Conservation (phyloP, 768 basidiomycete species). For the Chalciporus piperatus region DNA sequence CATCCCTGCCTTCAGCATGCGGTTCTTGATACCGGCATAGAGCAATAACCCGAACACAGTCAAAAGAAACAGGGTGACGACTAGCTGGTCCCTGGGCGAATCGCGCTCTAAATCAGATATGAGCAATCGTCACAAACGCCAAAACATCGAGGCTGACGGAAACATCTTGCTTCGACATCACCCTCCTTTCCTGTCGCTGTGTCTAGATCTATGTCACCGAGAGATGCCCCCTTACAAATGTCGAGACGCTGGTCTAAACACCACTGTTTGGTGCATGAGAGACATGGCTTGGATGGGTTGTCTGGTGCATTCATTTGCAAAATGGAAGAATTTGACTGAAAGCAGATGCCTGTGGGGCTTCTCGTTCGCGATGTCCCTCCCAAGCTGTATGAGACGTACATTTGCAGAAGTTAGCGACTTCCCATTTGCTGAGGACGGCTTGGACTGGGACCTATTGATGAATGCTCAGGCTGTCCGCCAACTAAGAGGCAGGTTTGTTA, state of each 20-base stretch:
- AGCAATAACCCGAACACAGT: constrained; percentile 84
- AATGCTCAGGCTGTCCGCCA: constrained; percentile 9
- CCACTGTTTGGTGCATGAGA: constrained; percentile 94
- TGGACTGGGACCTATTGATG: constrained; percentile 36
- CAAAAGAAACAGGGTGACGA: constrained; percentile 87
- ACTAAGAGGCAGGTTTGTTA: constrained; percentile 10
- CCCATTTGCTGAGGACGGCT: constrained; percentile 69
- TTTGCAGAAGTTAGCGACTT: constrained; percentile 90
- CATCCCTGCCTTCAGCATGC: constrained; percentile 77
- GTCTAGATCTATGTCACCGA: constrained; percentile 89
- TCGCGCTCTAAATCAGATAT: constrained; percentile 68
- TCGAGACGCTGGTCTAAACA: constrained; percentile 88
- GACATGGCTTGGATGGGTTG: constrained; percentile 85
- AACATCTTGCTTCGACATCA: constrained; percentile 93
- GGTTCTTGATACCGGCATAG: constrained; percentile 78
- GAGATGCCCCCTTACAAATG: constrained; percentile 75
- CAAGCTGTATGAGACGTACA: constrained; percentile 42
- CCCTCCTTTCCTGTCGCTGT: constrained; percentile 94
- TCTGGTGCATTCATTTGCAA: constrained; percentile 77
- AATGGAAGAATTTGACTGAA: constrained; percentile 82
- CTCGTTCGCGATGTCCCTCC: constrained; percentile 4
- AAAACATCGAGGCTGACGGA: constrained; percentile 63
- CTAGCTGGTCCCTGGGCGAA: constrained; percentile 91
- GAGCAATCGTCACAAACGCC: constrained; percentile 28
- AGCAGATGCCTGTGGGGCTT: constrained; percentile 75